These are phyloP conservation scores for Diplotaxis tenuifolia DNA, from an alignment of 345 rosid species.

Conservation along the genomic window DNA sequence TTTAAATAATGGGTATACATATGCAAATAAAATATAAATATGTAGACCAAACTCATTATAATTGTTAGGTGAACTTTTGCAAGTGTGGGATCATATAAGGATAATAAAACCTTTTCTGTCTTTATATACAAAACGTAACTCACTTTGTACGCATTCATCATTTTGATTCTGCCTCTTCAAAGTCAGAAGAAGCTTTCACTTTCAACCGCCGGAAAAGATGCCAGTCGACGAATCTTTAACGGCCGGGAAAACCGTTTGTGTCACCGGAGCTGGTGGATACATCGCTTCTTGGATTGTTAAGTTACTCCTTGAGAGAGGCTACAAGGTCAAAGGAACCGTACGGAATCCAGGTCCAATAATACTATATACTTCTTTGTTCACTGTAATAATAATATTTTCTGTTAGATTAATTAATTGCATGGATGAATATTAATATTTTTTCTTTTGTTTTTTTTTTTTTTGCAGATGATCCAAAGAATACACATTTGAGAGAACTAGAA, in stretches of 20 bases:
- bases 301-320: slow-evolving; percentile 70
- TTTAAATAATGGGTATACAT: neutral
- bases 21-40: slow-evolving; percentile 3
- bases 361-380: neutral
- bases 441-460: neutral
- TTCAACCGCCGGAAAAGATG: slow-evolving; percentile 35
- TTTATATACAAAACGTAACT: slow-evolving; percentile 16
- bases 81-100: neutral
- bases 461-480: slow-evolving; percentile 84
- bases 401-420: neutral
- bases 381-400: neutral
- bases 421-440: neutral
- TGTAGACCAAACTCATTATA: neutral
- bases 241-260: slow-evolving; percentile 60
- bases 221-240: slow-evolving; percentile 43
- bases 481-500: slow-evolving; percentile 79
- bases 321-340: slow-evolving; percentile 77
- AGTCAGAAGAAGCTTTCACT: neutral
- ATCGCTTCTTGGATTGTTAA: slow-evolving; percentile 97
- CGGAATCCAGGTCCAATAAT: slow-evolving; percentile 67
- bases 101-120: neutral
- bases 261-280: slow-evolving; percentile 98
- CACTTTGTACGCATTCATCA: neutral
- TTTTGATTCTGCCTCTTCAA: neutral
- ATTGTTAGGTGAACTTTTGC: slow-evolving; percentile 37